phyloP scores from a whole-genome alignment of 108 stramenopile genomes.

The Stephanodiscus triporus region DNA sequence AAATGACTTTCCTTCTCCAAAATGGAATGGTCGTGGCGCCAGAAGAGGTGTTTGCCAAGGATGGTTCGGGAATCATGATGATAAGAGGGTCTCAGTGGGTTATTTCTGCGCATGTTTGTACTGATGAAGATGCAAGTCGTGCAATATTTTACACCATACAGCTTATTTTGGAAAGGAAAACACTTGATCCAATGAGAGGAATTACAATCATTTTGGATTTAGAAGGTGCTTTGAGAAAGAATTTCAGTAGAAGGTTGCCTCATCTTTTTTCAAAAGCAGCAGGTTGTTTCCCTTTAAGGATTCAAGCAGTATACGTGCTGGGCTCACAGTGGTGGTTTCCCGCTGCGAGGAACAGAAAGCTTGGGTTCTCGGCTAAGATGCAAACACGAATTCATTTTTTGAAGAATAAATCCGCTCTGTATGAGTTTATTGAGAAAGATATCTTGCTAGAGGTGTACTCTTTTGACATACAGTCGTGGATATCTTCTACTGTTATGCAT shows the following conservation, averaged over 20 bases:
- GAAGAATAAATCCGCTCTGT: constrained; percentile 17
- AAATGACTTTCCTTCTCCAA: constrained; percentile 14
- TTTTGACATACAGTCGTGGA: constrained; percentile 34
- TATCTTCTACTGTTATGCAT: constrained; percentile 17
- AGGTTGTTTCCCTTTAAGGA: constrained; percentile 31
- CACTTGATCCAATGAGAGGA: constrained; percentile 18
- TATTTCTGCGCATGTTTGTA: constrained; percentile 4
- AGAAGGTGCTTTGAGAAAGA: constrained; percentile 12
- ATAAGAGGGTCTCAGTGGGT: constrained; percentile 16
- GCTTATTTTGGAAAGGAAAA: constrained; percentile 20
- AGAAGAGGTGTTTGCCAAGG: constrained; percentile 16
- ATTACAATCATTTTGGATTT: constrained; percentile 30
- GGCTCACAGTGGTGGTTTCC: constrained; percentile 30
- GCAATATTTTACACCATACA: constrained; percentile 24
- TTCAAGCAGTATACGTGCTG: constrained; percentile 25
- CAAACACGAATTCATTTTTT: constrained; percentile 23
- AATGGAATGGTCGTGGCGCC: constrained; percentile 26
- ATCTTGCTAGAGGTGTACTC: constrained; percentile 19
- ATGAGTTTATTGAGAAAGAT: constrained; percentile 32
- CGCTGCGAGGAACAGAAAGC: background rate
- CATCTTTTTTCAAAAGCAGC: constrained; percentile 23
- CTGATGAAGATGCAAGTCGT: constrained; percentile 30
- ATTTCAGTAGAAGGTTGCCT: constrained; percentile 4
- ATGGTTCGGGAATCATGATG: constrained; percentile 33
- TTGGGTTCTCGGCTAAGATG: constrained; percentile 14